Conservation (phyloP, 345 rosid genomes). For the Eucalyptus tenuipes region DNA sequence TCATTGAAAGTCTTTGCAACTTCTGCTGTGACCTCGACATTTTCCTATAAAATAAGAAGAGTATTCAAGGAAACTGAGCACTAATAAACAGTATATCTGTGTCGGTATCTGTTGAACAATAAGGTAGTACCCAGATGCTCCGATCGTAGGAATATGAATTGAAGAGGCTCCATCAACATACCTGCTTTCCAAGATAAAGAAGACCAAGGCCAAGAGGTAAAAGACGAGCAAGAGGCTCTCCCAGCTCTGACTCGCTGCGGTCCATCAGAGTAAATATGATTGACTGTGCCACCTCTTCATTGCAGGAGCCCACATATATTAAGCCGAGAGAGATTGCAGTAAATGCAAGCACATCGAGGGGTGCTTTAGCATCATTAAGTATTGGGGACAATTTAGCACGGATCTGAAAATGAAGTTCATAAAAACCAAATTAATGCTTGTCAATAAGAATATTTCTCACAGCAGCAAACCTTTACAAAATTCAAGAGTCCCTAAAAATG, state of each 20-base stretch:
- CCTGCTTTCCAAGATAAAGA: slow-evolving; percentile 97
- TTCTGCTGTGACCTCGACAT: slow-evolving; percentile 91
- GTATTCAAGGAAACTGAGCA: neutral
- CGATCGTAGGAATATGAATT: neutral
- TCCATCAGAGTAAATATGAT: slow-evolving; percentile 83
- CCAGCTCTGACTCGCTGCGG: slow-evolving; percentile 71
- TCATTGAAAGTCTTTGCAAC: slow-evolving; percentile 91
- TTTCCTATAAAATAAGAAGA: slow-evolving; percentile 35
- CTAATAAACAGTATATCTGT: neutral
- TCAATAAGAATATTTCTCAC: neutral
- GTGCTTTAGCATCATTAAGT: slow-evolving; percentile 56
- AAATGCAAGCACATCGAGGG: slow-evolving; percentile 85
- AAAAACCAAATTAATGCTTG: neutral
- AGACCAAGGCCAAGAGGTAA: slow-evolving; percentile 95
- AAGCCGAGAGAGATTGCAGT: slow-evolving; percentile 87
- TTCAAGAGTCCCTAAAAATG: neutral
- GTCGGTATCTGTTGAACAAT: neutral
- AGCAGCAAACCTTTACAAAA: neutral
- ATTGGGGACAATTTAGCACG: slow-evolving; percentile 46
- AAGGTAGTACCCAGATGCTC: neutral
- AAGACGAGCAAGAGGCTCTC: slow-evolving; percentile 72
- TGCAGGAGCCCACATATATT: slow-evolving; percentile 88
- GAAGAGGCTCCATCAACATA: neutral
- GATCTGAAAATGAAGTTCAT: slow-evolving; percentile 26
- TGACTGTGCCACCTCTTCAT: slow-evolving; percentile 91